Conservation (phyloP, 345 rosid genomes). For the Theobroma cacao region DNA sequence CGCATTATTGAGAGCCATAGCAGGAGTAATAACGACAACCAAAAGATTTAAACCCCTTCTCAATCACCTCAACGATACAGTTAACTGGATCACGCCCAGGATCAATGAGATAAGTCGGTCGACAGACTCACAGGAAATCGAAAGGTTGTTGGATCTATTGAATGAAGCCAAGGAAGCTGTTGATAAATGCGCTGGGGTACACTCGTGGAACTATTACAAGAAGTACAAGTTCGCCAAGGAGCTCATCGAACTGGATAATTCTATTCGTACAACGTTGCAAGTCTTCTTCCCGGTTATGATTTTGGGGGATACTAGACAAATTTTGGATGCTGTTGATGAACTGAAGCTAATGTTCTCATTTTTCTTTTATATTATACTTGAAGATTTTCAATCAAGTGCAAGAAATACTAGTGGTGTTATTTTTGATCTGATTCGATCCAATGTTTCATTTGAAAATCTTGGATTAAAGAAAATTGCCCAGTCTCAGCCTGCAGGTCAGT, state of each 20-base stretch:
- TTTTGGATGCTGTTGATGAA: conserved; percentile 4
- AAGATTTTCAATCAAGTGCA: conserved; percentile 1
- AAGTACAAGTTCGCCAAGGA: background rate
- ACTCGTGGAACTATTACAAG: background rate
- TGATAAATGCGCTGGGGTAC: background rate
- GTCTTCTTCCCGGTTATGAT: conserved; percentile 14
- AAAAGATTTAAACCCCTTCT: background rate
- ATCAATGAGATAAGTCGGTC: background rate
- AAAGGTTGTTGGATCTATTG: background rate
- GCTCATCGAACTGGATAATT: background rate
- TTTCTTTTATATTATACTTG: background rate
- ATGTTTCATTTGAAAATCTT: background rate
- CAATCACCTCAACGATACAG: background rate
- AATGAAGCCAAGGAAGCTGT: background rate
- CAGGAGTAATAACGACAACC: background rate
- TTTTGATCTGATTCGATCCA: background rate
- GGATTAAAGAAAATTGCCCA: background rate
- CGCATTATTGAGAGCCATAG: background rate
- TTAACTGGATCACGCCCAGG: background rate
- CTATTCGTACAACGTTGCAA: conserved; percentile 1
- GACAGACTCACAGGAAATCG: background rate
- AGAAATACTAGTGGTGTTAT: background rate
- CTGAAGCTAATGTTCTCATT: background rate
- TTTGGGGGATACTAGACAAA: background rate
- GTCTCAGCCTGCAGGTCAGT: conserved; percentile 4